Evolutionary conservation across 1,139 yeast genomes (phyloP).

Genomic region (Groenewaldozyma sp.): DNA sequence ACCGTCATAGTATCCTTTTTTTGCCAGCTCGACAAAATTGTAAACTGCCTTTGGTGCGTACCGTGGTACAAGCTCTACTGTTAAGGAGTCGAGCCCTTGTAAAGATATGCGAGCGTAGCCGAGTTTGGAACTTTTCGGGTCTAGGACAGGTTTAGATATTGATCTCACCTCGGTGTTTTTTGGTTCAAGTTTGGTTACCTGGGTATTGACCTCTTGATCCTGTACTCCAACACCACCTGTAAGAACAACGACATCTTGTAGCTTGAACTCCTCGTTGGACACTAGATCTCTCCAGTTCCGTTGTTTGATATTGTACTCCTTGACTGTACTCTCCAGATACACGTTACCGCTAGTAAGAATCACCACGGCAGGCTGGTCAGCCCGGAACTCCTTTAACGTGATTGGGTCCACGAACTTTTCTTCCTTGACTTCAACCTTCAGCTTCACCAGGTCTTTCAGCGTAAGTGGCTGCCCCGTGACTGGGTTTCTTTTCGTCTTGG

Average conservation of each 20-base stretch:
- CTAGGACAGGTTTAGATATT: slow-evolving; percentile 18
- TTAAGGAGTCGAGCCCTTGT: slow-evolving; percentile 32
- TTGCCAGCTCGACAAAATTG: slow-evolving; percentile 36
- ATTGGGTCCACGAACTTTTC: slow-evolving; percentile 28
- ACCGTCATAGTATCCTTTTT: slow-evolving; percentile 34
- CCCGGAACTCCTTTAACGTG: slow-evolving; percentile 27
- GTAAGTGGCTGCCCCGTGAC: slow-evolving; percentile 25
- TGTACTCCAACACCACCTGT: slow-evolving; percentile 22
- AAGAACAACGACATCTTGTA: slow-evolving; percentile 24
- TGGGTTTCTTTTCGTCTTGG: slow-evolving; percentile 26
- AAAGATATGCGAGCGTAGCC: slow-evolving; percentile 34
- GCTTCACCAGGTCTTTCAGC: slow-evolving; percentile 22
- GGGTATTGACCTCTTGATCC: slow-evolving; percentile 2
- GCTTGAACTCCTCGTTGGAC: slow-evolving; percentile 25
- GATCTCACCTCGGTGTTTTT: slow-evolving; percentile 19
- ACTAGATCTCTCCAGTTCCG: slow-evolving; percentile 28
- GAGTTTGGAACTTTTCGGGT: slow-evolving; percentile 21
- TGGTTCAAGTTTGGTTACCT: background rate
- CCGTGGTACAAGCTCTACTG: slow-evolving; percentile 31
- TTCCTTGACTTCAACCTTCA: slow-evolving; percentile 23
- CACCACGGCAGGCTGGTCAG: slow-evolving; percentile 25
- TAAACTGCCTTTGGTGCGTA: slow-evolving; percentile 38
- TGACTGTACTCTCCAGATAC: slow-evolving; percentile 26
- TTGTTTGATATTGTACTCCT: slow-evolving; percentile 26
- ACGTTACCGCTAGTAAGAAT: slow-evolving; percentile 29